Base-by-base conservation (phyloP, 306 rosid genomes). In the Malus sieversii region DNA sequence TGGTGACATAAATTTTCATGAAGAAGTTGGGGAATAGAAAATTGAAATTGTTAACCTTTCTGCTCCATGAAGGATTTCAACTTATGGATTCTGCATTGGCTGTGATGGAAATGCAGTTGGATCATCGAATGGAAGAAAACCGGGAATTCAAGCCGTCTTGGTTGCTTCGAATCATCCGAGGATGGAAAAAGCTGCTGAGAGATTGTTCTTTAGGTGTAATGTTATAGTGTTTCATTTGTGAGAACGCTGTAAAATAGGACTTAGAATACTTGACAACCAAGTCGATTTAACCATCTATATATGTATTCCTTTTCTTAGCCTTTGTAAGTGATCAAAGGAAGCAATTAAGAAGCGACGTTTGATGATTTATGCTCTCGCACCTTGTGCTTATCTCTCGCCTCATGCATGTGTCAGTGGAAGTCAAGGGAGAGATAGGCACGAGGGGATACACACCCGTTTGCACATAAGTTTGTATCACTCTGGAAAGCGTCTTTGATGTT, bases 1-100 rank as follows among this genome's bases (percentile, higher is more conserved):
- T 63, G 60, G 98, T 92, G 15, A 80, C 87, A 70, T 91, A 87
- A 80, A 59, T 15, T 44, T 18, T 55, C 74, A 57, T 70, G 60
- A 62, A 42, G 42, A 42, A 64, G 72, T 13, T 78, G 22, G 16
- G 22, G 32, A 19, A 52, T 19, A 57, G 33, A 5, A 25, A 32
- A 53, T 53, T 67, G 44, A 75, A 22, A 48, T 48, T 30, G 22
- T 52, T 15, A 8, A 22, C 10, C 20, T 15, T 25, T 60, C 77
- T 25, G 44, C 55, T 16, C 29, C 44, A 60, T 27, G 77, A 59
- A 63, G 66, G 59, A 6, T 7, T 57, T 72, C 16, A 57, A 73
- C 25, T 42, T 3, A 52, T 8, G 27, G 40, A 22, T 59, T 72
- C 22, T 35, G 42, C 40, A 23, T 73, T 10, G 25, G 22, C 40